Base-by-base conservation (phyloP, 1,284 basidiomycete genomes). In the Erythrobasidium hasegawianum region DNA sequence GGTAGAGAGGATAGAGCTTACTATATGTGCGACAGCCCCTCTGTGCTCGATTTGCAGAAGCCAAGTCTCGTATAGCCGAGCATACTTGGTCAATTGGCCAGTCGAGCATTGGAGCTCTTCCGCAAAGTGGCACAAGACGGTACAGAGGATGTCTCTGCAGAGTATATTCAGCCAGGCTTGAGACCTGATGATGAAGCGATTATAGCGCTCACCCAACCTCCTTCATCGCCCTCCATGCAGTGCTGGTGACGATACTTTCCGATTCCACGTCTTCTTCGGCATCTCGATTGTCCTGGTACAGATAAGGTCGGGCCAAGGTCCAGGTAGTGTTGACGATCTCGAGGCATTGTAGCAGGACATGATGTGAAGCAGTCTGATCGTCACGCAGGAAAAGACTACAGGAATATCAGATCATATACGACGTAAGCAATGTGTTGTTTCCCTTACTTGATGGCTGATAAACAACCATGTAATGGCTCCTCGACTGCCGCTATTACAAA, bases 1-100 rank as follows among this genome's bases (percentile, higher is more conserved):
- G 16, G 1, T 2, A 38, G 29, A 1, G 13, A 7, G 29, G 1
- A 56, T 9, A 43, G 16, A 40, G 22, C 8, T 47, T 39, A 65
- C 62, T 5, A 65, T 43, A 52, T 65, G 62, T n/a, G 62, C 55
- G 33, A 65, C 57, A 20, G 55, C 62, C n/a, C 62, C 62, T n/a
- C 62, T 24, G 27, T 65, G 62, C 29, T 43, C 56, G 14, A 65
- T 65, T 10, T 57, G 43, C 2, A 65, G 33, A 0, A 65, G 56
- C 62, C 62, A 65, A 14, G 56, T 57, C 3, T 41, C 55, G 41
- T 38, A 65, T 13, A 65, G 26, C 20, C 22, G 26, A 22, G 45
- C 55, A 38, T 65, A 55, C 11, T 20, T 10, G 2, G 27, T 22
- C 16, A 65, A 45, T 38, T 65, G 55, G 13, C 57, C 26, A 2